Base-by-base conservation (phyloP, 352 stramenopile genomes). In the Globisporangium spiculum region DNA sequence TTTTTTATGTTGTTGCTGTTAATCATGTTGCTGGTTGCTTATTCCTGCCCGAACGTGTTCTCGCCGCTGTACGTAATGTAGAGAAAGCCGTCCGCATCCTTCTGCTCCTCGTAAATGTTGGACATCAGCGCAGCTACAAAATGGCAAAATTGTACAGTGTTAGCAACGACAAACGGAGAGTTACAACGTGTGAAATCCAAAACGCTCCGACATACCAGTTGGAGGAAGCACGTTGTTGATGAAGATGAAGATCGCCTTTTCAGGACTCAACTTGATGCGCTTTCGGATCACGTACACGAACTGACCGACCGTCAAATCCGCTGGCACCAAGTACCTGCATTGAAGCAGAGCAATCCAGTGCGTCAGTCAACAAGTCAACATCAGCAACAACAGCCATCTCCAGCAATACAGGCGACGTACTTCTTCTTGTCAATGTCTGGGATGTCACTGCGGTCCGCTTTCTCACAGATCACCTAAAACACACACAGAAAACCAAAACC, bases 371-470 rank as follows among this genome's bases (percentile, higher is more conserved):
- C 34, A 22, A 63, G 32, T 22, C 20, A 24, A 7, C 7, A 20
- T 1, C 4, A 46, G 26, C 18, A 44, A 8, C 30, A 22, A 54
- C 46, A 20, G 12, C 16, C 41, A 60, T 22, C 14, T n/a, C 26
- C 20, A 26, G 12, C 20, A 50, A 48, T 46, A 3, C 2, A 38
- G 9, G 10, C n/a, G 22, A 80, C 61, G 48, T 68, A 94, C 85
- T 99, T 99, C 82, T 99, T 99, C 90, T 99, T 99, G 83, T 99
- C 97, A 89, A 99, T 99, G 75, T 99, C 97, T 26, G 97, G 97
- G 75, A 99, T 99, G 71, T 99, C 97, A 53, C 93, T 98, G 67
- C 97, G 93, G 75, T 99, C 94, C 22, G 97, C 96, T 81, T 99
- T 97, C 75, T 97, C 91, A 77, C 88, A 96, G 75, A 97, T 97